phyloP scores from a whole-genome alignment of 768 basidiomycete species.

The Tulasnella sp. region DNA sequence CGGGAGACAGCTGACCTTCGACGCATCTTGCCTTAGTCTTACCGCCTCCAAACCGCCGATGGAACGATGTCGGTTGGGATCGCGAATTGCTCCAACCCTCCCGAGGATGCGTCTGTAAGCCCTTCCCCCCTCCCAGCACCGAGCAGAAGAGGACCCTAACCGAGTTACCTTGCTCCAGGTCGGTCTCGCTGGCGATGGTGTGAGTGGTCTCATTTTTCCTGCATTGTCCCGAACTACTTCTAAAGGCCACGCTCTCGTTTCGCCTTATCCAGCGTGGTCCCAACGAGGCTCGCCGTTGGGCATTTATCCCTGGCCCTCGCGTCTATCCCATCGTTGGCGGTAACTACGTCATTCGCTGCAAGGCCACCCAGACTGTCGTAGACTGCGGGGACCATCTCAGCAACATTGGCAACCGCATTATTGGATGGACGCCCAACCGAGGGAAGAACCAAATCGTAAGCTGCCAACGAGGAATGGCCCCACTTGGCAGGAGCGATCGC shows the following conservation, averaged over 20 bases:
- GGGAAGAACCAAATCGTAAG: neutral
- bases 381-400: neutral
- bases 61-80: neutral
- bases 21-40: neutral
- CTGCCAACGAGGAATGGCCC: neutral
- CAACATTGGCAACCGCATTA: neutral
- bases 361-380: neutral
- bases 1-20: neutral
- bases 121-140: neutral
- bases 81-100: neutral
- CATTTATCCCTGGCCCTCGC: neutral
- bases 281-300: neutral
- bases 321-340: neutral
- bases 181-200: neutral
- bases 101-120: neutral
- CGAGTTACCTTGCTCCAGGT: neutral
- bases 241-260: neutral
- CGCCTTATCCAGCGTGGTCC: neutral
- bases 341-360: neutral
- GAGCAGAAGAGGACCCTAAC: neutral
- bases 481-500: neutral
- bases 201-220: neutral
- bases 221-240: neutral
- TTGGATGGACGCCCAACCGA: neutral
- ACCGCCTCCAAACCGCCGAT: neutral